Evolutionary conservation across 2,329 filamentous ascomycete species (phyloP).

Genomic region (Bipolaris zeicola): DNA sequence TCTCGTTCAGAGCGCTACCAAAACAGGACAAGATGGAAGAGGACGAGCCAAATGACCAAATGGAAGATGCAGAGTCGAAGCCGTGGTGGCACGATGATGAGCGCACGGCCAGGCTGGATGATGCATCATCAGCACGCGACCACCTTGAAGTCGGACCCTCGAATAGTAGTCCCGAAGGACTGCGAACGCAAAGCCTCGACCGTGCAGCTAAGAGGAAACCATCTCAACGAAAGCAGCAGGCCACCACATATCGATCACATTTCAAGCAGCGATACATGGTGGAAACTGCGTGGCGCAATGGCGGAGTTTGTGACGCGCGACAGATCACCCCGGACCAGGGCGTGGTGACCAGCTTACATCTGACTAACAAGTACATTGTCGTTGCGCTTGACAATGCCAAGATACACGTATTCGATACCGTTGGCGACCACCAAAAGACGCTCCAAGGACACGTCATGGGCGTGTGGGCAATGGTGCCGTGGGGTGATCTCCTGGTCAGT

Average conservation of each 20-base stretch:
- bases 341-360: constrained; percentile 91
- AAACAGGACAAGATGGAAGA: constrained; percentile 48
- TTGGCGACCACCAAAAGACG: constrained; percentile 85
- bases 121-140: constrained; percentile 28
- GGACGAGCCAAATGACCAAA: constrained; percentile 35
- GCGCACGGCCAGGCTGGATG: constrained; percentile 36
- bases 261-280: constrained; percentile 98
- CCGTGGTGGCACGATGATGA: constrained; percentile 35
- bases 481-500: constrained; percentile 92
- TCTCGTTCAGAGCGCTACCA: constrained; percentile 74
- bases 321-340: constrained; percentile 97
- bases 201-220: constrained; percentile 49
- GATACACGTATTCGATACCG: constrained; percentile 96
- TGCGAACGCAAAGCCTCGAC: constrained; percentile 64
- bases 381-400: constrained; percentile 97
- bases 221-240: constrained; percentile 59
- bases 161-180: constrained; percentile 53
- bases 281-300: constrained; percentile 93
- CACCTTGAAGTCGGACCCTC: constrained; percentile 43
- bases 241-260: constrained; percentile 89
- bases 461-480: constrained; percentile 99
- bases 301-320: constrained; percentile 79
- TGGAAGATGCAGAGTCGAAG: constrained; percentile 32
- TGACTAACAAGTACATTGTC: constrained; percentile 96
- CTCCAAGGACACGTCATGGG: constrained; percentile 97